These are phyloP conservation scores for Lippia alba DNA, from an alignment of 305 asterid species.

Conservation along the genomic window DNA sequence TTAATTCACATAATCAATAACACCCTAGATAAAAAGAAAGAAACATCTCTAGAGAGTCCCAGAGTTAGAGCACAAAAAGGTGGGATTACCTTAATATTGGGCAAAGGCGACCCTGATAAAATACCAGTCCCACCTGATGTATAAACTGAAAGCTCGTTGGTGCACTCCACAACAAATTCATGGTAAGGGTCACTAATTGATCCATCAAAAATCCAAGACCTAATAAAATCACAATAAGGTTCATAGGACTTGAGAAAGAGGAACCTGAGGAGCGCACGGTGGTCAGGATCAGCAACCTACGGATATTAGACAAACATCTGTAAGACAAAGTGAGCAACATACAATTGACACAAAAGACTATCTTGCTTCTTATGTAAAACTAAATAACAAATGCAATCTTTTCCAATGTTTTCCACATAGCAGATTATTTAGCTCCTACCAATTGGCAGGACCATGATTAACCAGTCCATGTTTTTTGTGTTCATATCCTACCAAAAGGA, in stretches of 20 bases:
- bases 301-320: conserved; percentile 31
- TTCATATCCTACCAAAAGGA: too few relatives aligned
- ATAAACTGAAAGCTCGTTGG: conserved; percentile 41
- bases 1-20: conserved; percentile 34
- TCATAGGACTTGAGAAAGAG: conserved; percentile 87
- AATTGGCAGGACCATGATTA: conserved; percentile 21
- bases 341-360: conserved; percentile 19
- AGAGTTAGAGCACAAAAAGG: conserved; percentile 36
- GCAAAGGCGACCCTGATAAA: conserved; percentile 58
- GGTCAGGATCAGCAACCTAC: conserved; percentile 93
- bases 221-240: conserved; percentile 86
- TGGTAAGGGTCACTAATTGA: conserved; percentile 74
- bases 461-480: conserved; percentile 25
- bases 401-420: conserved; percentile 23
- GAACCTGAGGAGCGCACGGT: conserved; percentile 77
- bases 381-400: conserved; percentile 24
- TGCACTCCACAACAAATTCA: conserved; percentile 84
- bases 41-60: conserved; percentile 32
- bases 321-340: conserved; percentile 30
- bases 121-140: conserved; percentile 46
- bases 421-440: conserved; percentile 23
- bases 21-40: conserved; percentile 34
- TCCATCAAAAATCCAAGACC: conserved; percentile 96
- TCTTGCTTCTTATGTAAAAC: conserved; percentile 17
- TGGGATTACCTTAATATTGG: conserved; percentile 70